phyloP scores from a whole-genome alignment of 2,329 filamentous ascomycete species.

The Trichothecium sympodiale region DNA sequence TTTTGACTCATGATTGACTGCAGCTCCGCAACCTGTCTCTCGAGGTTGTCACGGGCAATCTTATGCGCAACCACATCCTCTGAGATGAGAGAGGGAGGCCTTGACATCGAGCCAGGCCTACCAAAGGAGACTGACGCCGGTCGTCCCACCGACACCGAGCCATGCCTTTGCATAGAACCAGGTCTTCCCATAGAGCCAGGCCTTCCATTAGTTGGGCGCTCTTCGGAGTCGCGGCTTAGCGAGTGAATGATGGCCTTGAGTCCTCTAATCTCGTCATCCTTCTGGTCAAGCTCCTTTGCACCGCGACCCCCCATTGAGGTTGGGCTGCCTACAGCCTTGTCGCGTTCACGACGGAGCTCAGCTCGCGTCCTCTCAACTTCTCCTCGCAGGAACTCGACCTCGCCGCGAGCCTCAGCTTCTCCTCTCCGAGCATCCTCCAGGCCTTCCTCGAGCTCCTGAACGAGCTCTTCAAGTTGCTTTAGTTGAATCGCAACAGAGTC shows the following conservation, averaged over 20 bases:
- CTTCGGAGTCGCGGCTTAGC: conserved; percentile 61
- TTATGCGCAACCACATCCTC: conserved; percentile 18
- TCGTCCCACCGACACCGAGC: too few relatives aligned
- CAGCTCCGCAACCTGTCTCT: conserved; percentile 71
- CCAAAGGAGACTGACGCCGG: too few relatives aligned
- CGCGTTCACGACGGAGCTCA: conserved; percentile 78
- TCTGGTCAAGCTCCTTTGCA: conserved; percentile 76
- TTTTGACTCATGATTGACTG: conserved; percentile 65
- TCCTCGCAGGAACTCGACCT: conserved; percentile 89
- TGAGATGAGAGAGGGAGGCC: conserved; percentile 21
- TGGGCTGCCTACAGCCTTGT: conserved; percentile 45
- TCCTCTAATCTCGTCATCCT: conserved; percentile 93
- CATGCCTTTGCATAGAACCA: not conserved
- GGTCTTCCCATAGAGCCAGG: not conserved
- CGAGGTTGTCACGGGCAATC: conserved; percentile 50
- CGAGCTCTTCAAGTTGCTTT: conserved; percentile 90
- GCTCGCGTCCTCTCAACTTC: conserved; percentile 87
- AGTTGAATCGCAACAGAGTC: conserved; percentile 83
- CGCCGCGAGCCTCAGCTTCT: conserved; percentile 88
- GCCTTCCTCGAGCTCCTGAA: conserved; percentile 93
- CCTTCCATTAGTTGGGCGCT: conserved; percentile 23
- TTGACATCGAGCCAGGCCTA: not conserved
- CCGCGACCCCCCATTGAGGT: conserved; percentile 4
- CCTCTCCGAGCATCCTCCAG: conserved; percentile 88
- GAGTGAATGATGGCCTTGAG: conserved; percentile 98